Evolutionary conservation across 495 filamentous ascomycete genomes (phyloP).

Genomic region (Penicillium chermesinum): DNA sequence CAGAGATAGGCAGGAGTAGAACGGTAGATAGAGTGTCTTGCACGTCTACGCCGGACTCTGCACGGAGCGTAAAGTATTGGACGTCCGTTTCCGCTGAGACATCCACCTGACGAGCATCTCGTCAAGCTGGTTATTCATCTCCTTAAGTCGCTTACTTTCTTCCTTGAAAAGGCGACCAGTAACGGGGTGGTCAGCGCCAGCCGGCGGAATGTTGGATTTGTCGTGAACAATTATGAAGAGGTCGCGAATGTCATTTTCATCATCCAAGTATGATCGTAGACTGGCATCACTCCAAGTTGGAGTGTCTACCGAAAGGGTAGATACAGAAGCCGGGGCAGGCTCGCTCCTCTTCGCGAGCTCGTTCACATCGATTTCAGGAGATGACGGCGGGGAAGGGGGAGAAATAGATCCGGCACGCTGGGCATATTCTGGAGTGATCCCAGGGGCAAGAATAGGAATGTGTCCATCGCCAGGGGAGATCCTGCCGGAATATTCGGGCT

Average conservation of each 20-base stretch:
- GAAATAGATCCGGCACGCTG: slow-evolving; percentile 56
- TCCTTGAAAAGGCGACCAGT: slow-evolving; percentile 76
- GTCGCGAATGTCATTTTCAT: slow-evolving; percentile 85
- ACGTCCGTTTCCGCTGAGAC: slow-evolving; percentile 46
- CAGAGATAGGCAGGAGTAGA: slow-evolving; percentile 5
- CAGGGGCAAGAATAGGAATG: slow-evolving; percentile 42
- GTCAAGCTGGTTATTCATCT: slow-evolving; percentile 81
- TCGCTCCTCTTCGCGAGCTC: slow-evolving; percentile 26
- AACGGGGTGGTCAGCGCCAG: slow-evolving; percentile 75
- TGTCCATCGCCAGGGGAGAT: slow-evolving; percentile 47
- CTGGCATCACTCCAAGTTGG: slow-evolving; percentile 78
- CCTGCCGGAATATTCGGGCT: slow-evolving; percentile 74
- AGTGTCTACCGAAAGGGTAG: slow-evolving; percentile 33
- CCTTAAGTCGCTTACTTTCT: slow-evolving; percentile 72
- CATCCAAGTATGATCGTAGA: slow-evolving; percentile 85
- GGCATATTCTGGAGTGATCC: slow-evolving; percentile 59
- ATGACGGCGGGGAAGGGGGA: slow-evolving; percentile 57
- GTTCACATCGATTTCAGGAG: slow-evolving; percentile 55
- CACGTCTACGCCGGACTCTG: slow-evolving; percentile 15
- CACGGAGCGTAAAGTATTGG: slow-evolving; percentile 10
- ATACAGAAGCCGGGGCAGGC: slow-evolving; percentile 37
- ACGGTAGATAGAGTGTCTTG: slow-evolving; percentile 3
- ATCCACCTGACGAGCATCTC: slow-evolving; percentile 81
- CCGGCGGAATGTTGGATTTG: slow-evolving; percentile 71
- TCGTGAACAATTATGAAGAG: slow-evolving; percentile 88